Evolutionary conservation across 2,329 filamentous ascomycete species (phyloP), one percentile per base, ranked within the genome.

Genomic region (Colletotrichum sp.): DNA sequence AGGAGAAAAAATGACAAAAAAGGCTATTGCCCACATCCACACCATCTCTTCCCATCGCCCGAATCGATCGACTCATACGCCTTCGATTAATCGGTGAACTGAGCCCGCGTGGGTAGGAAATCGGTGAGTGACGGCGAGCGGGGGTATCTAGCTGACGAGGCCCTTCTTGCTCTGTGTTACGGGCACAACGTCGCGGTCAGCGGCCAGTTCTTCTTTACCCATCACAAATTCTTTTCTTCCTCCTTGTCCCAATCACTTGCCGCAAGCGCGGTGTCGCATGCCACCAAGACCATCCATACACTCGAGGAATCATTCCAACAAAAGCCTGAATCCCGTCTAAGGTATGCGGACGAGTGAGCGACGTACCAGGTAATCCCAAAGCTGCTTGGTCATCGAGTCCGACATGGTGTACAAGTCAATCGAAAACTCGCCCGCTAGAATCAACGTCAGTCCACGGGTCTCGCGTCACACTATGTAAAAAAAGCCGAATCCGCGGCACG

Each of bases 321-420:
- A 62, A 32, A 34, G n/a, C 26, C 6, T 34, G 18, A 34, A 12
- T 21, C 30, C 18, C 62, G 16, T 62, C 44, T 68, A 77, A 24
- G 55, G 26, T 36, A 63, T 21, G 30, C 72, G 68, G 30, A 76
- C 32, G 49, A 68, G 63, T 44, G 59, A 60, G 57, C 62, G 57
- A 76, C 65, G 84, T 84, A 89, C 90, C 80, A 92, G 83, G 83
- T 97, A 98, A 77, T 98, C 96, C 96, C 96, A 99, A 76, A 99
- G 93, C 92, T 95, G 96, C 86, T 97, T 98, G 83, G 97, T 94
- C 49, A 99, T 90, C 32, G 88, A 87, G 79, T 99, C 97, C 1
- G 97, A 96, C 78, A 99, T 92, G n/a, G 97, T 99, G 87, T 98
- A 99, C 75, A 99, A 90, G 83, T 99, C 97, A 80, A 99, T 96